Base-by-base conservation (phyloP, 352 stramenopile species). In the Aphanomyces invadans region DNA sequence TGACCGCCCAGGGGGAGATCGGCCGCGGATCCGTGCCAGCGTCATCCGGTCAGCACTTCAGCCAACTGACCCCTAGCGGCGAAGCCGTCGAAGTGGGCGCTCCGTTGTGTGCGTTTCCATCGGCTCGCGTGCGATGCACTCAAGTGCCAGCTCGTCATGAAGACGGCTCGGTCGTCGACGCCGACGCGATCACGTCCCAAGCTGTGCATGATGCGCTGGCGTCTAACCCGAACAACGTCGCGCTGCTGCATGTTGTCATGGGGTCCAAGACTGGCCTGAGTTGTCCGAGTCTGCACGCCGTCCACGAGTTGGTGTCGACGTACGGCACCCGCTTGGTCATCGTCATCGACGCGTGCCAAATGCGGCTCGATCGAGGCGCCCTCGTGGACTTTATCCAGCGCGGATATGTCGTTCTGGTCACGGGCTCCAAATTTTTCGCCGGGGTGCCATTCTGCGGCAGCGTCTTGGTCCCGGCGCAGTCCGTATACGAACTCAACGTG, bases 381-480 rank as follows among this genome's bases (percentile, higher is more conserved):
- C 87, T 92, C 63, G 74, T 76, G 56, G 74, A 87, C 69, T 95
- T 91, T 68, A 63, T 69, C 2, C 51, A 65, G 21, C 81, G 79
- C 21, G 82, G 83, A 2, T 95, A 86, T 51, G 61, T 95, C 2
- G 84, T 83, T 32, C 74, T 96, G 15, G 75, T 90, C 23, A 96
- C 88, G 2, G 87, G 85, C 29, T 95, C 85, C 49, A 95, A 95
- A 72, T 95, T 94, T 69, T 96, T 90, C 55, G 85, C 76, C 17
- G 88, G 85, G 5, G 86, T 83, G 0, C 88, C 88, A 2, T 96
- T 96, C 68, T 92, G 85, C 51, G 88, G 88, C 59, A 83, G 81
- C 2, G 80, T 95, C 51, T 63, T 95, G n/a, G 70, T 95, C 65
- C 85, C 88, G 0, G 86, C 85, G 65, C 79, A 75, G 21, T 88